A percentile compares a stretch with the other conserved stretches of the same genome.
Evolutionary conservation across 1,284 basidiomycete species (phyloP).

Genomic region (Ganoderma resinaceum): DNA sequence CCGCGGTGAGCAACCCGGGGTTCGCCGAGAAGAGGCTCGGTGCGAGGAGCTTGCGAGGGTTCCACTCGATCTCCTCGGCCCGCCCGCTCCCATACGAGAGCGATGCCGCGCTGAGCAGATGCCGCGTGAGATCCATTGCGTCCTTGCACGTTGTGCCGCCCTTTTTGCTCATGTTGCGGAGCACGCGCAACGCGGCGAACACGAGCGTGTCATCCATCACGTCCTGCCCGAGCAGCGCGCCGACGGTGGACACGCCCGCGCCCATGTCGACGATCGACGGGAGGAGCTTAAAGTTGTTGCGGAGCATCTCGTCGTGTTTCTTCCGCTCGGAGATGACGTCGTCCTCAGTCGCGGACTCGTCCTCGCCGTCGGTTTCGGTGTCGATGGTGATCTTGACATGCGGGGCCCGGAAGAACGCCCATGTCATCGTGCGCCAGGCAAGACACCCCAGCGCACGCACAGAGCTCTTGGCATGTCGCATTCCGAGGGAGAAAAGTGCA

Average conservation of each 20-base stretch:
- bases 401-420: constrained; percentile 68
- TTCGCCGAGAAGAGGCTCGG: constrained; percentile 60
- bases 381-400: constrained; percentile 27
- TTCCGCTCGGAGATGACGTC: constrained; percentile 40
- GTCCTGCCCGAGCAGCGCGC: constrained; percentile 52
- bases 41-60: constrained; percentile 57
- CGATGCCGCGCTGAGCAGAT: constrained; percentile 48
- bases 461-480: constrained; percentile 65
- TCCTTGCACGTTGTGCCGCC: constrained; percentile 56
- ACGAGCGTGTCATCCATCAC: constrained; percentile 49
- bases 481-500: constrained; percentile 57
- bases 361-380: constrained; percentile 41
- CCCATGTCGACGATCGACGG: constrained; percentile 64
- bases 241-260: constrained; percentile 62
- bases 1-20: constrained; percentile 65
- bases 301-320: constrained; percentile 42
- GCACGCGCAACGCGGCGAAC: constrained; percentile 50
- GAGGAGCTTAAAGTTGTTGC: constrained; percentile 53
- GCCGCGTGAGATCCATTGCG: constrained; percentile 57
- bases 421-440: constrained; percentile 67
- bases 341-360: constrained; percentile 35
- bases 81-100: neutral
- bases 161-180: constrained; percentile 62
- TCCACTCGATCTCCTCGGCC: constrained; percentile 46
- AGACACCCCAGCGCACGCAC: constrained; percentile 65